Evolutionary conservation across 495 filamentous ascomycete species (phyloP), one percentile per base, ranked within the genome.

Genomic region (Trichoderma asperelloides): DNA sequence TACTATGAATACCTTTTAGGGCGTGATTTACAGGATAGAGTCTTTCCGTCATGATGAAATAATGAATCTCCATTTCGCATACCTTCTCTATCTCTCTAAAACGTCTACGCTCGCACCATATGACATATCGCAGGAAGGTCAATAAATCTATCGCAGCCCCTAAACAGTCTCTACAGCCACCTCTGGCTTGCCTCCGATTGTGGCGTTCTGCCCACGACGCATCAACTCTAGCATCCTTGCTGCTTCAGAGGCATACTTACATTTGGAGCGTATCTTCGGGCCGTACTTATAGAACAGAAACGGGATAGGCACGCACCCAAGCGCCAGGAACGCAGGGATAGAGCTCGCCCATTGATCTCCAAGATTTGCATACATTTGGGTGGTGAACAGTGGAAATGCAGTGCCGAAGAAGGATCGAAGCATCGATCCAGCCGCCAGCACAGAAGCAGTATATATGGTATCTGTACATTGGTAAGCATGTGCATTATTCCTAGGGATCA

Each of bases 331-430:
- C 0, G 89, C 91, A 1, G 90, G 90, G 62, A 96, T 82, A 0
- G 84, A 85, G 21, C 85, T 88, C 4, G 90, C 91, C 91, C 91
- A 93, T 78, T 93, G 89, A 68, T 89, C 87, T 67, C 91, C 91
- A 0, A 96, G 84, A 72, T 86, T 80, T 7, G 79, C 40, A 75
- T 91, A 95, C 88, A 95, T 90, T 66, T 89, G 69, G 0, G 83
- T 85, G 3, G 91, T 94, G 80, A 96, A 95, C 0, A 96, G 80
- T 2, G 91, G 92, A 79, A 96, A 95, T 0, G 84, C 88, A n/a
- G 90, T 88, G 71, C 92, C 91, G 73, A 94, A 92, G 21, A 81
- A 69, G 0, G 78, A 81, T 28, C 82, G 78, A 49, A 94, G 76
- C 3, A 93, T 85, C 13, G 87, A 82, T 75, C 91, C 93, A 40